Base-by-base conservation (phyloP, 2,329 filamentous ascomycete genomes). In the Verticillium klebahnii region DNA sequence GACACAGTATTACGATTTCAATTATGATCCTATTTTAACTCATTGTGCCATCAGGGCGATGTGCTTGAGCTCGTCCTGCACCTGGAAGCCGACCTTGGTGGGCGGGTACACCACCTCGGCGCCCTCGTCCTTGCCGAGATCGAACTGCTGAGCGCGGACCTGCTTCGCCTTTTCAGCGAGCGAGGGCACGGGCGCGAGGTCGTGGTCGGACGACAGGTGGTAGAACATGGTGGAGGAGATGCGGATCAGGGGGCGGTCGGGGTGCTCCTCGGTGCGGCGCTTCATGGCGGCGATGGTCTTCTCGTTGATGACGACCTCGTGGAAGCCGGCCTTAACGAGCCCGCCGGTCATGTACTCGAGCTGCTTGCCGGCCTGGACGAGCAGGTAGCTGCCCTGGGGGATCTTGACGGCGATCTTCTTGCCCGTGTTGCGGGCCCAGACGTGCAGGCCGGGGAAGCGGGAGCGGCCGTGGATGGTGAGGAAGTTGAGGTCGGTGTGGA, bases 401-500 rank as follows among this genome's bases (percentile, higher is more conserved):
- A 87, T 87, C 73, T 80, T 79, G 65, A 87, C 85, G 55, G 84
- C 72, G 66, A 87, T 85, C 65, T 81, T 80, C 64, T 76, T 78
- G 55, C 85, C 85, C 1, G 84, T 87, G 78, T 87, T 87, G 67
- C 85, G 83, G 25, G 84, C 85, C 85, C 85, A 87, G 68, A 87
- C 82, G 75, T 87, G 80, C 66, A 87, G 78, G 2, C 85, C 85
- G 0, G 85, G 85, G 67, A 85, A 87, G 63, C 85, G 82, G 34
- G 82, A 85, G 66, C 85, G 85, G 61, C 85, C 85, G 75, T 87
- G 85, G 73, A 87, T 87, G 66, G 85, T 87, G 59, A 87, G 78
- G 71, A 87, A 87, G 78, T 87, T 87, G 62, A 87, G 82, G 68
- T 87, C 85, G 1, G 85, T 87, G 72, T 87, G 85, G 76, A 87